These are phyloP conservation scores for Chrysanthemum seticuspe DNA, from an alignment of 129 eudicot genomes.

Conservation along the genomic window DNA sequence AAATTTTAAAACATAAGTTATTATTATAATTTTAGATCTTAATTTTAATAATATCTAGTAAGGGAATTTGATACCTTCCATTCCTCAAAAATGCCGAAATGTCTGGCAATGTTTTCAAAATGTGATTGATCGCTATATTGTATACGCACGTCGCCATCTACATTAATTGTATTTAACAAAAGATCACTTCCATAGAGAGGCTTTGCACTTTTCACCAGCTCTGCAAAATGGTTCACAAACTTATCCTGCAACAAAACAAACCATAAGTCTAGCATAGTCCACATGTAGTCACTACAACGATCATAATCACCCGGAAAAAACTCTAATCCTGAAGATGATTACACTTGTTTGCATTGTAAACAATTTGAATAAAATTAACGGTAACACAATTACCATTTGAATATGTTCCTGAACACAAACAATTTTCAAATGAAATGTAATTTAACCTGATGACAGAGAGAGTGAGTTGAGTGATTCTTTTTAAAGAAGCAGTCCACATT, in stretches of 20 bases:
- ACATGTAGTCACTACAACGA: no score
- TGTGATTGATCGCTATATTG: no score
- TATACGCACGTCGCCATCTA: conserved; percentile 80
- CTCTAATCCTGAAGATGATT: no score
- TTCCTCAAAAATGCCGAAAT: no score
- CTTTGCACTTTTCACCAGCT: conserved; percentile 63
- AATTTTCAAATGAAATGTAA: background rate
- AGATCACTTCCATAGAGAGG: conserved; percentile 61
- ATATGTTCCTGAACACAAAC: background rate
- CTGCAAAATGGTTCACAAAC: conserved; percentile 67
- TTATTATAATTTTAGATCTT: no score
- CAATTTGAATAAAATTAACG: conserved; percentile 49
- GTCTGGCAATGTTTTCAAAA: no score
- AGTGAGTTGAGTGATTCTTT: conserved; percentile 77
- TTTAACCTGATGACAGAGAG: conserved; percentile 87
- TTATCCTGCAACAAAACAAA: conserved; percentile 54
- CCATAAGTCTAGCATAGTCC: background rate
- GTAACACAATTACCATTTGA: background rate
- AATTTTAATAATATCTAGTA: no score
- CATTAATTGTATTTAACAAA: conserved; percentile 50
- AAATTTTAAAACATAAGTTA: no score
- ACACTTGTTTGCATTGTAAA: conserved; percentile 90
- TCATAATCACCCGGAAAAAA: no score
- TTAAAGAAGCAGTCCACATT: conserved; percentile 63
- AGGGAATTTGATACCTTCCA: no score